A percentile compares a stretch with the other conserved stretches of the same genome.
Evolutionary conservation across 306 rosid species (phyloP).

Genomic region (Ormosia emarginata): DNA sequence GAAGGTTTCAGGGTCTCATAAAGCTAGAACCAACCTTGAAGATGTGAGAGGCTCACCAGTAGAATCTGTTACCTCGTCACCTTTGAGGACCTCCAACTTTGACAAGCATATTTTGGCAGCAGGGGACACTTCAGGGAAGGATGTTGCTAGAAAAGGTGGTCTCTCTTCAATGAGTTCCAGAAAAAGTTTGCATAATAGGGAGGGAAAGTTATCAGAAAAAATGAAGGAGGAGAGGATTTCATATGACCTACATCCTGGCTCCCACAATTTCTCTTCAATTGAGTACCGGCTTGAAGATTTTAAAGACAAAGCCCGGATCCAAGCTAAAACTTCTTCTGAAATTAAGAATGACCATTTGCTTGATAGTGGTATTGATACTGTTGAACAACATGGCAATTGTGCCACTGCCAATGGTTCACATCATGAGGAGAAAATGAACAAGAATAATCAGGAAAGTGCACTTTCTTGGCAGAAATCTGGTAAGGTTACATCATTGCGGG

Average conservation of each 20-base stretch:
- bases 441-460: conserved; percentile 25
- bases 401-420: conserved; percentile 17
- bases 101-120: conserved; percentile 27
- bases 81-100: conserved; percentile 39
- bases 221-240: conserved; percentile 25
- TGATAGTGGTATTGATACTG: conserved; percentile 6
- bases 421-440: conserved; percentile 30
- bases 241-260: conserved; percentile 3
- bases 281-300: conserved; percentile 13
- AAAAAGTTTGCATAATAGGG: conserved; percentile 21
- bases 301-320: conserved; percentile 15
- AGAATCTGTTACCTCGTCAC: conserved; percentile 70
- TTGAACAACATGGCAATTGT: conserved; percentile 22
- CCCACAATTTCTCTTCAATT: conserved; percentile 23
- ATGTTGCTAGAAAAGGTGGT: conserved; percentile 27
- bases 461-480: conserved; percentile 34
- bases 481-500: conserved; percentile 31
- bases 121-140: conserved; percentile 31
- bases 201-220: conserved; percentile 24
- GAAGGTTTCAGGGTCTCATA: conserved; percentile 50
- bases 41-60: conserved; percentile 56
- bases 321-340: conserved; percentile 14
- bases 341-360: conserved; percentile 16
- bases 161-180: conserved; percentile 17
- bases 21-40: conserved; percentile 38